Evolutionary conservation across 345 rosid genomes (phyloP).

Genomic region (Pseudoturritis turrita): DNA sequence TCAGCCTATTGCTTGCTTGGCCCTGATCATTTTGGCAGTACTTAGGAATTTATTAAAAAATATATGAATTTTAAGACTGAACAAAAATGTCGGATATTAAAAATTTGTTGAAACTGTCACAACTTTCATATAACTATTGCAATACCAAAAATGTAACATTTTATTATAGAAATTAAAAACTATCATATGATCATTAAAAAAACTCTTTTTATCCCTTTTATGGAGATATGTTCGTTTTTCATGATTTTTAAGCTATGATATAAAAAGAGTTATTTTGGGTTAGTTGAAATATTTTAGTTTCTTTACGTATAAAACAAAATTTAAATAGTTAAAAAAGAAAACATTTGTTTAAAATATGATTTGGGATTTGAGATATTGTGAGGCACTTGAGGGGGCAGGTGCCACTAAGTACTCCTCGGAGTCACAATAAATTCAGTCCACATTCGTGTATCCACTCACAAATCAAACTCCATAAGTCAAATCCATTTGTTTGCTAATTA

Average conservation of each 20-base stretch:
- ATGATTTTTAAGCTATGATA: not conserved
- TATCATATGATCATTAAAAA: not conserved
- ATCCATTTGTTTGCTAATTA: conserved; percentile 8
- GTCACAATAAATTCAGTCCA: conserved; percentile 9
- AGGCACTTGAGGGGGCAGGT: not conserved
- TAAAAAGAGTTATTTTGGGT: not conserved
- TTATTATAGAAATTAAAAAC: not conserved
- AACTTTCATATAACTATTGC: not conserved
- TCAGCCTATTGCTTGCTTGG: conserved; percentile 8
- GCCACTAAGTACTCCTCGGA: conserved; percentile 6
- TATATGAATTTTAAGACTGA: not conserved
- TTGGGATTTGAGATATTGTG: not conserved
- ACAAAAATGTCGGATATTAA: not conserved
- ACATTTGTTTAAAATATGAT: not conserved
- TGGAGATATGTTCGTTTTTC: not conserved
- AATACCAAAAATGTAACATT: not conserved
- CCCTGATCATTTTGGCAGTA: conserved; percentile 16
- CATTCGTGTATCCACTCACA: conserved; percentile 10
- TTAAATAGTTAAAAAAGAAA: not conserved
- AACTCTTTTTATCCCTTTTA: not conserved
- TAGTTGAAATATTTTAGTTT: not conserved
- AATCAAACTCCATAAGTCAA: not conserved
- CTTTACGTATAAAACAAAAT: not conserved
- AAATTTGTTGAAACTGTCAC: not conserved
- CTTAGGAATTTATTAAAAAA: not conserved